phyloP scores from a whole-genome alignment of 176 grass and related monocot species.

The Eragrostis nindensis region DNA sequence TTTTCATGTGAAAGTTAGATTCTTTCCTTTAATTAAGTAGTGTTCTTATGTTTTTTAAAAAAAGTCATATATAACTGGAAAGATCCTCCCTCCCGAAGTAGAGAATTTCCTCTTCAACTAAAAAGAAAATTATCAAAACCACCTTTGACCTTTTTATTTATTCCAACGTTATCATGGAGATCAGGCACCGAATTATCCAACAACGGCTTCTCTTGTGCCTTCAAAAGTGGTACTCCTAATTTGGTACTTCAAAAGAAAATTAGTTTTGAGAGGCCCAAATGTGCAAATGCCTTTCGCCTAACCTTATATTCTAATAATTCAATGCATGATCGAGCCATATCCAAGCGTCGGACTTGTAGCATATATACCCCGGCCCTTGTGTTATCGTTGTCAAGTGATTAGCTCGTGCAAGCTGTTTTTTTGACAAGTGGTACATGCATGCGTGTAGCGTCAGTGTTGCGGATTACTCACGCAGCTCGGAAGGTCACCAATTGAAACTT shows the following conservation, averaged over 20 bases:
- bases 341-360: not conserved
- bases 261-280: conserved; percentile 37
- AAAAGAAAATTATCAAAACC: not conserved
- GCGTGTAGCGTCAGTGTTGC: too few species aligned
- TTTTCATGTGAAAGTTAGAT: not conserved
- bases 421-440: conserved; percentile 7
- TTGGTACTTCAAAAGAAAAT: too few species aligned
- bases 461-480: too few species aligned
- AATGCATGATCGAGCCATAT: not conserved
- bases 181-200: conserved; percentile 1
- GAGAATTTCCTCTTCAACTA: conserved; percentile 9
- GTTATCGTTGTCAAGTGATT: conserved; percentile 13
- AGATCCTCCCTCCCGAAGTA: not conserved
- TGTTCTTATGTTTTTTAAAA: not conserved
- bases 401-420: not conserved
- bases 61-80: not conserved
- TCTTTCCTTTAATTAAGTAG: not conserved
- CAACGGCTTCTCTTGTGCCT: not conserved
- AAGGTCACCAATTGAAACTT: too few species aligned
- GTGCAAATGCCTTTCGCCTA: conserved; percentile 47
- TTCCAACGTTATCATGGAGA: not conserved
- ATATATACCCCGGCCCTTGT: not conserved
- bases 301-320: conserved; percentile 36
- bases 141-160: conserved; percentile 11
- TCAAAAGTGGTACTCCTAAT: conserved; percentile 29